Evolutionary conservation across 176 grass and related monocot genomes (phyloP), one percentile per base, ranked within the genome.

Genomic region (Musa itinerans): DNA sequence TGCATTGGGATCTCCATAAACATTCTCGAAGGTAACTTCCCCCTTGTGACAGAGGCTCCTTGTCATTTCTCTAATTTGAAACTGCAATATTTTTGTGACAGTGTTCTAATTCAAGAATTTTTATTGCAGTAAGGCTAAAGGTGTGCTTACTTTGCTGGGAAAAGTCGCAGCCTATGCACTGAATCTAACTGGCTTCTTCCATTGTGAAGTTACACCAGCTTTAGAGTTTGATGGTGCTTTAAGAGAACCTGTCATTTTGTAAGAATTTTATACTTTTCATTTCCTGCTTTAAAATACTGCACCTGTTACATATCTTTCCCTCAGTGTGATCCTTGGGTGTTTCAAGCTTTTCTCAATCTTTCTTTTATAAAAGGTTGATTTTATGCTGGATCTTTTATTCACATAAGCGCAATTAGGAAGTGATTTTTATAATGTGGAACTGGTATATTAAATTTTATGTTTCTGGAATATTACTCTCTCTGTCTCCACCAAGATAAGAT

Each of bases 1-100:
- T 98, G 73, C 94, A 98, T 73, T 98, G 90, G 90, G 94, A 98
- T 89, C 89, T 98, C 76, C 83, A 98, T 75, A 75, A 89, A 76
- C 88, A 93, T 73, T 92, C 86, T 79, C 86, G 68, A 65, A 84
- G 90, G 90, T 98, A 89, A 78, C 76, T 52, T 75, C 9, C 22
- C 15, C 10, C 19, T 51, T 79, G 29, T 78, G 34, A 71, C 64
- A 52, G 58, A 43, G 14, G 17, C 16, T 57, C 3, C 10, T 57
- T 21, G n/a, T 50, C 2, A 22, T 10, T 19, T 50, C n/a, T 11
- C 20, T 10, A 17, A n/a, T 69, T 49, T 69, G 8, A 19, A 69
- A 49, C 9, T 2, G 43, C 7, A 15, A 69, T 69, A 19, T 8
- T 70, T 43, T 9, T n/a, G 34, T 48, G 23, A 69, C n/a, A 8